Evolutionary conservation across 805 yeast species (phyloP).

Genomic region (Debaryomyces maramus): DNA sequence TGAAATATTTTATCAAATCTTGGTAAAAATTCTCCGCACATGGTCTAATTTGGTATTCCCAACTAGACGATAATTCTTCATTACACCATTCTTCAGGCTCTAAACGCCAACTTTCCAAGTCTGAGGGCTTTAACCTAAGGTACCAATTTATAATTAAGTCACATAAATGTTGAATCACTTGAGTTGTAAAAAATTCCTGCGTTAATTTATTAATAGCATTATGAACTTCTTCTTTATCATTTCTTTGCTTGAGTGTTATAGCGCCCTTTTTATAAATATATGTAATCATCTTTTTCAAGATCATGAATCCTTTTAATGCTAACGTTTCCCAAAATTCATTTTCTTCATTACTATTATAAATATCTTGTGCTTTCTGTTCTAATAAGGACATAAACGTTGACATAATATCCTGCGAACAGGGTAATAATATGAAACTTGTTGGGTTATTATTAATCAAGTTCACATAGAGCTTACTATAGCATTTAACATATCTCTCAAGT

Average conservation of each 20-base stretch:
- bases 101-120: slow-evolving; percentile 74
- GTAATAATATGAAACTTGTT: slow-evolving; percentile 67
- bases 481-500: slow-evolving; percentile 69
- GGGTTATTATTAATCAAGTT: slow-evolving; percentile 61
- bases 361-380: slow-evolving; percentile 60
- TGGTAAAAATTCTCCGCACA: slow-evolving; percentile 86
- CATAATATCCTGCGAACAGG: slow-evolving; percentile 61
- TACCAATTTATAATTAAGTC: slow-evolving; percentile 73
- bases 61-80: slow-evolving; percentile 72
- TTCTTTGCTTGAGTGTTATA: slow-evolving; percentile 59
- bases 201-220: slow-evolving; percentile 54
- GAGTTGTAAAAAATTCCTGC: slow-evolving; percentile 56
- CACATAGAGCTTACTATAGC: slow-evolving; percentile 73
- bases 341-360: slow-evolving; percentile 60
- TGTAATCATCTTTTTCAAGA: slow-evolving; percentile 63
- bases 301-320: slow-evolving; percentile 62
- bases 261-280: slow-evolving; percentile 69
- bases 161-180: slow-evolving; percentile 56
- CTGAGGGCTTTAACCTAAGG: slow-evolving; percentile 69
- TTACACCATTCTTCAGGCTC: slow-evolving; percentile 95
- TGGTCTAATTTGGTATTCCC: slow-evolving; percentile 82
- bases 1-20: slow-evolving; percentile 66
- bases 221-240: slow-evolving; percentile 63
- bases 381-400: slow-evolving; percentile 59
- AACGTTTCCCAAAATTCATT: slow-evolving; percentile 73